Evolutionary conservation across 2,329 filamentous ascomycete genomes (phyloP).

Genomic region (Coniochaeta sp.): DNA sequence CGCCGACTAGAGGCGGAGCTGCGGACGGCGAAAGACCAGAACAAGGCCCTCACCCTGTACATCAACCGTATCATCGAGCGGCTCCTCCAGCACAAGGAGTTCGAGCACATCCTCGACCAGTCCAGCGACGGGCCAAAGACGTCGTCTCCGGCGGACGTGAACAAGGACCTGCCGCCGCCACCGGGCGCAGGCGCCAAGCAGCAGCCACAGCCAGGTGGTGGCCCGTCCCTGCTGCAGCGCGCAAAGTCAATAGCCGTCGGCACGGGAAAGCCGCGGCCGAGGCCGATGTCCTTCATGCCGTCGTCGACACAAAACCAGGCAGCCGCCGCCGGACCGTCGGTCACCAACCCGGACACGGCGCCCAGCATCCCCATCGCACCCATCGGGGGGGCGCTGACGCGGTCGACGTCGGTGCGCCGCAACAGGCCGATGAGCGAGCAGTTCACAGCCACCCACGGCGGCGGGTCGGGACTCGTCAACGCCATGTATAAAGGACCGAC

Average conservation of each 20-base stretch:
- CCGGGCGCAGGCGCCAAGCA: slow-evolving; percentile 44
- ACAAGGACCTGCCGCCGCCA: slow-evolving; percentile 81
- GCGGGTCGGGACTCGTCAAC: slow-evolving; percentile 67
- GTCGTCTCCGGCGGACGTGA: slow-evolving; percentile 45
- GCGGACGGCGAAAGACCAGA: slow-evolving; percentile 79
- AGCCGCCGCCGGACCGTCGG: slow-evolving; percentile 18
- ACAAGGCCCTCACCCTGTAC: slow-evolving; percentile 94
- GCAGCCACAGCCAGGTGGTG: slow-evolving; percentile 19
- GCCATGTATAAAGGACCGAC: slow-evolving; percentile 77
- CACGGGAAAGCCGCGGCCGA: slow-evolving; percentile 35
- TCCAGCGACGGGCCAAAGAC: slow-evolving; percentile 45
- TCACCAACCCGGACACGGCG: slow-evolving; percentile 64
- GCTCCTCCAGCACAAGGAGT: slow-evolving; percentile 87
- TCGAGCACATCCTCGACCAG: slow-evolving; percentile 86
- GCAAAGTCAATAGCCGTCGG: slow-evolving; percentile 53
- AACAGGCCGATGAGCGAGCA: slow-evolving; percentile 57
- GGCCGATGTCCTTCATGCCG: slow-evolving; percentile 53
- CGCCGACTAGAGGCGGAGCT: slow-evolving; percentile 72
- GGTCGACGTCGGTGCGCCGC: slow-evolving; percentile 45
- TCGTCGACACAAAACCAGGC: slow-evolving; percentile 4
- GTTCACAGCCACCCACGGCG: slow-evolving; percentile 35
- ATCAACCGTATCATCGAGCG: slow-evolving; percentile 99
- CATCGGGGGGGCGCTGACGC: slow-evolving; percentile 52
- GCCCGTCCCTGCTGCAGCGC: slow-evolving; percentile 49
- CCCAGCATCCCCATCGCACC: slow-evolving; percentile 76